These are phyloP conservation scores for Exophiala calicioides DNA, from an alignment of 2,329 filamentous ascomycete species.

Conservation along the genomic window DNA sequence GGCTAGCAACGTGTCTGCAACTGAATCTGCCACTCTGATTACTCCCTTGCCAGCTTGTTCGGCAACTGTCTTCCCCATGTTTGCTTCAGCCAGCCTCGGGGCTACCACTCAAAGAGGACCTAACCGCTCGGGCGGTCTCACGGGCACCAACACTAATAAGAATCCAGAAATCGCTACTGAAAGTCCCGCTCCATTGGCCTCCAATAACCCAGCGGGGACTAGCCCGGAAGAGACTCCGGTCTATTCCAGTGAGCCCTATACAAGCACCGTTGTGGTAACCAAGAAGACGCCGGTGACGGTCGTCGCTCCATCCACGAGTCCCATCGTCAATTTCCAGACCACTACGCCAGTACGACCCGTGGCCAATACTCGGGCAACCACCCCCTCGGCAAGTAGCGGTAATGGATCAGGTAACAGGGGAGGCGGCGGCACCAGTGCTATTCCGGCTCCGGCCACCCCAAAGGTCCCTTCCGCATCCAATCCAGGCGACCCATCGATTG, in stretches of 20 bases:
- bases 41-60: slow-evolving; percentile 25
- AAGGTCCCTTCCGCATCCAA: too few species aligned
- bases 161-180: slow-evolving; percentile 2
- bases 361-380: background rate
- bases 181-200: slow-evolving; percentile 1
- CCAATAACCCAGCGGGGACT: too few species aligned
- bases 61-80: slow-evolving; percentile 23
- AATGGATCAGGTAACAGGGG: background rate
- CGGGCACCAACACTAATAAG: background rate
- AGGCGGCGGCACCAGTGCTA: background rate
- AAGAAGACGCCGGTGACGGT: slow-evolving; percentile 32
- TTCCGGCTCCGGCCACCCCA: background rate
- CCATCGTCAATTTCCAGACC: slow-evolving; percentile 22
- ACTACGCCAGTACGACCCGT: slow-evolving; percentile 3
- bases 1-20: slow-evolving; percentile 24
- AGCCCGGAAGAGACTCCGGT: too few species aligned
- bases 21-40: slow-evolving; percentile 22
- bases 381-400: background rate
- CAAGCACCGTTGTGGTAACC: slow-evolving; percentile 31
- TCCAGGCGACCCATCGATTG: too few species aligned
- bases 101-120: too few species aligned
- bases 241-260: slow-evolving; percentile 26
- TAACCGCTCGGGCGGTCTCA: too few species aligned
- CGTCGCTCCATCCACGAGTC: slow-evolving; percentile 13
- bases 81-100: background rate